Base-by-base conservation (phyloP, 176 grass and related monocot species). In the Phoenix roebelenii region DNA sequence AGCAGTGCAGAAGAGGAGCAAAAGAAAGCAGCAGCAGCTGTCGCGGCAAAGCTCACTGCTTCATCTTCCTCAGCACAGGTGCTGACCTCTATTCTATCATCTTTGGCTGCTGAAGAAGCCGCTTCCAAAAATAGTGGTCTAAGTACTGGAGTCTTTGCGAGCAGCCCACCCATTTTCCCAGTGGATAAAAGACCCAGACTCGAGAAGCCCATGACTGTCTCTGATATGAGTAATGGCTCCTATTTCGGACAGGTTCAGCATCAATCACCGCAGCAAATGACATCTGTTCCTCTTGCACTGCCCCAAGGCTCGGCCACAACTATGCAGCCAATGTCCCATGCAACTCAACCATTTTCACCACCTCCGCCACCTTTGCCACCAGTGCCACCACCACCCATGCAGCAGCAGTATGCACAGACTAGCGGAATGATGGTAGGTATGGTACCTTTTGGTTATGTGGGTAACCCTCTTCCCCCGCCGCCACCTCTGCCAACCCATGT, bases 21-120 rank as follows among this genome's bases (percentile, higher is more conserved):
- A 56, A 98, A 89, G 66, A 92, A 75, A 54, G 76, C 85, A n/a
- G 94, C 94, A 23, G 94, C 94, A 77, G 94, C 84, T 54, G 83
- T 98, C 54, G 94, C 85, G 24, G 94, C 86, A 55, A 98, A 88
- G 71, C 77, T 98, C 60, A 79, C 82, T 54, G 89, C 94, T 56
- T 85, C 83, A 65, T 76, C 88, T 76, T 75, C 85, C 29, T 82
- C 88, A 2, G 88, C 71, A 59, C 72, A 95, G 49, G 52, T 83
- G 49, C 72, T 98, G 18, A 73, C 67, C 57, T 89, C 84, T 16
- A 80, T 98, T 70, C 55, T 98, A 4, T 81, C 82, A 5, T 89
- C 94, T 32, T 61, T 98, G 17, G 82, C 57, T 28, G 87, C 87
- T 65, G 80, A 98, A 69, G 78, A 88, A 67, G 72, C 85, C 63